Base-by-base conservation (phyloP, 1,139 yeast genomes). In the Hemisphaericaspora xylanilytica region DNA sequence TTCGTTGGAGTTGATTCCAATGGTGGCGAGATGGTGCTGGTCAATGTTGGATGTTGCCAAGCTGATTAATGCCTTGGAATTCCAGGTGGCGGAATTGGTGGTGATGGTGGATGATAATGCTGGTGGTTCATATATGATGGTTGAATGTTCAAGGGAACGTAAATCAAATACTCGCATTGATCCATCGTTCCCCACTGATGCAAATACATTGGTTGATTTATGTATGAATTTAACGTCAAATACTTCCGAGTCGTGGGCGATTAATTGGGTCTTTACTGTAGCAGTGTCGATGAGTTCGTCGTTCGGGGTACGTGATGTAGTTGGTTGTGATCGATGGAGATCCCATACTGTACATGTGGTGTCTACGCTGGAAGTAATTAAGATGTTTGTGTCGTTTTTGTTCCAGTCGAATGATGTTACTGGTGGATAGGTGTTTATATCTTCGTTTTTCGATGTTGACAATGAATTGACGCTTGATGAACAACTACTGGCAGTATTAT, bases 311-410 rank as follows among this genome's bases (percentile, higher is more conserved):
- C 21, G 21, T 8, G 21, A 20, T 20, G 21, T 20, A 8, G 21
- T 20, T 20, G 21, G 21, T 6, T 53, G 57, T 3, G 70, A 54
- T 24, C 75, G 59, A 46, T 65, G 71, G 32, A 88, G 64, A 61
- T 92, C 97, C 97, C 98, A 92, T 3, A 89, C 82, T 0, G 97
- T 90, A 62, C 98, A 92, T 0, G 98, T 92, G 1, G 98, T 92
- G 61, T 92, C 98, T 9, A 92, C 88, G 22, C 94, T 82, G 44
- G 94, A 80, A 1, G 97, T 88, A 33, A 92, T 85, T 17, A 89
- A 75, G 29, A 82, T 63, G 40, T 78, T 76, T 6, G 88, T 78
- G 52, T 87, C 92, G 3, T 74, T 68, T 35, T 72, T 65, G 64
- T 86, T 89, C 97, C 98, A 92, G 61, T 92, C 97, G 56, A 92